Percentiles rank a stretch among this genome's conserved stretches.
These are phyloP conservation scores for Combretum micranthum DNA, from an alignment of 345 rosid species.

Conservation along the genomic window DNA sequence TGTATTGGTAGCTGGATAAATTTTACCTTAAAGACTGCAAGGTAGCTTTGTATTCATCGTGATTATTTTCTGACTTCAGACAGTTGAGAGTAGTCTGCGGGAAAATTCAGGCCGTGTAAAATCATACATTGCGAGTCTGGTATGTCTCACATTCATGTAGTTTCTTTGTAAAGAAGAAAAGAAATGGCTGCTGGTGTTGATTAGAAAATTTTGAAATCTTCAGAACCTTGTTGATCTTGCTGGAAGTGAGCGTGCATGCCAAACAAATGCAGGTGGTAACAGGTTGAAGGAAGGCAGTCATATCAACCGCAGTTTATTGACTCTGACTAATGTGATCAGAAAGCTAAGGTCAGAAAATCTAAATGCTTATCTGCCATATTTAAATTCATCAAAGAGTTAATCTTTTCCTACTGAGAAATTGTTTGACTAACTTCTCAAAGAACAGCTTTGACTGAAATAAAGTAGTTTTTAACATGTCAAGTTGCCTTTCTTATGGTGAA, in stretches of 20 bases:
- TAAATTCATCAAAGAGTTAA: not conserved
- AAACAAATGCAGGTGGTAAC: slow-evolving; percentile 75
- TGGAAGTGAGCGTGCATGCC: slow-evolving; percentile 91
- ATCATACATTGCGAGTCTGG: slow-evolving; percentile 88
- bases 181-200: slow-evolving; percentile 3
- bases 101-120: slow-evolving; percentile 71
- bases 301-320: slow-evolving; percentile 89
- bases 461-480: no score
- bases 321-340: slow-evolving; percentile 88
- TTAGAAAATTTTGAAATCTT: slow-evolving; percentile 12
- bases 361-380: not conserved
- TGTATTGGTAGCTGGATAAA: not conserved
- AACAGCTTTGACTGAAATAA: no score
- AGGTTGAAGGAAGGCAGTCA: slow-evolving; percentile 95
- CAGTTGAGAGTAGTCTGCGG: slow-evolving; percentile 76
- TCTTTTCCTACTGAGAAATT: no score
- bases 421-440: no score
- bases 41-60: not conserved
- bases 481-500: no score
- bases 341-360: slow-evolving; percentile 71
- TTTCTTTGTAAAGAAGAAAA: slow-evolving; percentile 6
- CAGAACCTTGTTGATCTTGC: slow-evolving; percentile 99
- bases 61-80: slow-evolving; percentile 28
- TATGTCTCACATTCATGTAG: slow-evolving; percentile 21
- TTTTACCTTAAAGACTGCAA: not conserved